Evolutionary conservation across 2,329 filamentous ascomycete species (phyloP).

Genomic region (Boeremia exigua): DNA sequence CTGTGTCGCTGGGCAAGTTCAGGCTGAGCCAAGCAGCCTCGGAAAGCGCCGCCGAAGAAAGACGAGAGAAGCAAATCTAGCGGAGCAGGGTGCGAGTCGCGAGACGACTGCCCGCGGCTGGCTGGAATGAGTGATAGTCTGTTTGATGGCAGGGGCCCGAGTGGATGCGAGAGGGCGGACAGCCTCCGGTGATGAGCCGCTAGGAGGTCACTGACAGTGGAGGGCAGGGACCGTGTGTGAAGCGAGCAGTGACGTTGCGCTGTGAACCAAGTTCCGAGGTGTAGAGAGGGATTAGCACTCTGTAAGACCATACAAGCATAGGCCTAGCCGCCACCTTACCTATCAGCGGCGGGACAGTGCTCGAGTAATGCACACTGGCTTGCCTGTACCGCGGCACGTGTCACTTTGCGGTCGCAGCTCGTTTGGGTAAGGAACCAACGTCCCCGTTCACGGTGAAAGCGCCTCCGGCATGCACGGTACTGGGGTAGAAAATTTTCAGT

Average conservation of each 20-base stretch:
- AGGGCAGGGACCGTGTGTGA: slow-evolving; percentile 20
- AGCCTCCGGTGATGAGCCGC: slow-evolving; percentile 25
- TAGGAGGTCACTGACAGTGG: slow-evolving; percentile 18
- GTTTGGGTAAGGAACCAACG: slow-evolving; percentile 16
- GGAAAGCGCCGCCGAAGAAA: slow-evolving; percentile 13
- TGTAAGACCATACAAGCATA: slow-evolving; percentile 28
- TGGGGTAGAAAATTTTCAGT: slow-evolving; percentile 19
- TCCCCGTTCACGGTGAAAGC: slow-evolving; percentile 9
- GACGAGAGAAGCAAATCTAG: slow-evolving; percentile 16
- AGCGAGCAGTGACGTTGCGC: slow-evolving; percentile 37
- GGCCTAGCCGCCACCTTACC: slow-evolving; percentile 3
- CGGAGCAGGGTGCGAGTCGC: slow-evolving; percentile 21
- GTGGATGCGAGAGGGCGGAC: slow-evolving; percentile 20
- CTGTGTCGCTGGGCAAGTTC: slow-evolving; percentile 30
- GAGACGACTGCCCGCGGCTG: slow-evolving; percentile 26
- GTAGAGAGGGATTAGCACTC: slow-evolving; percentile 25
- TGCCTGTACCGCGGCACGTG: slow-evolving; percentile 29
- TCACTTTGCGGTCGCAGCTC: slow-evolving; percentile 22
- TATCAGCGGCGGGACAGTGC: slow-evolving; percentile 29
- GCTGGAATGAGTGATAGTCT: slow-evolving; percentile 24
- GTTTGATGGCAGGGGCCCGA: slow-evolving; percentile 27
- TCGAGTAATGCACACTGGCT: slow-evolving; percentile 25
- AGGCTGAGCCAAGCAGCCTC: background rate
- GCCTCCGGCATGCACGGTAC: slow-evolving; percentile 10
- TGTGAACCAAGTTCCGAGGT: slow-evolving; percentile 32